Evolutionary conservation across 208 protist species (phyloP), one percentile per base, ranked within the genome.

Genomic region (Leishmania lainsoni): DNA sequence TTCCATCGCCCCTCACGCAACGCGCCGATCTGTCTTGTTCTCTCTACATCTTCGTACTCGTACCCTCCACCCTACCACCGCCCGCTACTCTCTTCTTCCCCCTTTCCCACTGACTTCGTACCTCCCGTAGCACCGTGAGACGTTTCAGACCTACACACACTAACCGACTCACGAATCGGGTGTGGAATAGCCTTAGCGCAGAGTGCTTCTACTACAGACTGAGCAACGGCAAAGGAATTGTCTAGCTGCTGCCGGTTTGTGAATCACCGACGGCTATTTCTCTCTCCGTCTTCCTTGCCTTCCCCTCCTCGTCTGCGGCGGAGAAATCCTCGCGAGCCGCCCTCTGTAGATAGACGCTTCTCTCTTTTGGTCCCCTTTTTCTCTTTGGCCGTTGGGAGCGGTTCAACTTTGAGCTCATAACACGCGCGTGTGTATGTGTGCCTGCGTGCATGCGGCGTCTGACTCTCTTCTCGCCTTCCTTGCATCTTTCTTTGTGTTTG

Each of bases 341-440:
- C 42, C 32, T 56, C n/a, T 76, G 51, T 76, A 76, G 51, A 76
- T 76, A 76, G 72, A 63, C 72, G 16, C 42, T 61, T 76, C 48
- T 10, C 26, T 75, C 58, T 69, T 42, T 29, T 14, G 14, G 32
- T 73, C 35, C 16, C 10, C 74, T 69, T 59, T 56, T 32, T 10
- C 12, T 48, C 6, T 12, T 39, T 65, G n/a, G n/a, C 26, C 45
- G 59, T 42, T 29, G 56, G 58, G 20, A 79, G 29, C 14, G 49
- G 76, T 22, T 52, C 48, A 52, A 9, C 26, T 22, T 45, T 59
- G 42, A 58, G 29, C 35, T 79, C 63, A 59, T 35, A 20, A 51
- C 22, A 42, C 45, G 32, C 54, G 26, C 52, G 26, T 73, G 26
- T 51, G 63, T 39, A 42, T 51, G 45, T 73, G 0, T 39, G 45